Base-by-base conservation (phyloP, 371 early-diverging fungal genomes). In the Chytridiales sp. region DNA sequence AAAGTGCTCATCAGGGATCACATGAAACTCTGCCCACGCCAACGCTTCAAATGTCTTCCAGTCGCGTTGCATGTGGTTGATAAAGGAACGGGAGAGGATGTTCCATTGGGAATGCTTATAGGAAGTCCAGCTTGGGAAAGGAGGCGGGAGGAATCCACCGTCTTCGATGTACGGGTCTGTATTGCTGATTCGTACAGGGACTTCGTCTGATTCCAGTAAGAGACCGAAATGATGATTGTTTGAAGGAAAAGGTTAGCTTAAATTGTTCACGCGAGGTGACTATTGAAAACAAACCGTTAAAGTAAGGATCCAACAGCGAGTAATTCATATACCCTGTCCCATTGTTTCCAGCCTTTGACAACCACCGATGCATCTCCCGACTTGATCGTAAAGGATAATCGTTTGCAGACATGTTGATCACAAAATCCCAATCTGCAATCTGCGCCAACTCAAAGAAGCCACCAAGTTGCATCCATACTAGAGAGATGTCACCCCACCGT, bases 71-170 rank as follows among this genome's bases (percentile, higher is more conserved):
- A 72, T 35, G 46, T 52, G 48, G 21, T 56, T 42, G 11, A 74
- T 46, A 32, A 63, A 57, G 3, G 63, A 47, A 30, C 51, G 32
- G 4, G 72, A 53, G 21, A 77, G 50, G 32, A 74, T 70, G 67
- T 72, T 67, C 77, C 77, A 77, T 38, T 72, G 73, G 47, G 66
- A 67, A 29, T 77, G 74, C 59, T 68, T 73, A 50, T 51, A 72
- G 30, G 63, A 61, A 34, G 53, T 56, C 70, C 66, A 74, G 50
- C 44, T 34, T 17, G 66, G 59, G 46, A 72, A 70, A 22, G 67
- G 74, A 51, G 72, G 69, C 21, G 52, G 34, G 44, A 56, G 46
- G 5, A 75, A 31, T 6, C 71, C 69, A n/a, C 68, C 32, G 29
- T 76, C 68, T 9, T 55, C 58, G 3, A 69, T 62, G 41, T 76